Base-by-base conservation (phyloP, 441 rosid genomes). In the Mallotus repandus region DNA sequence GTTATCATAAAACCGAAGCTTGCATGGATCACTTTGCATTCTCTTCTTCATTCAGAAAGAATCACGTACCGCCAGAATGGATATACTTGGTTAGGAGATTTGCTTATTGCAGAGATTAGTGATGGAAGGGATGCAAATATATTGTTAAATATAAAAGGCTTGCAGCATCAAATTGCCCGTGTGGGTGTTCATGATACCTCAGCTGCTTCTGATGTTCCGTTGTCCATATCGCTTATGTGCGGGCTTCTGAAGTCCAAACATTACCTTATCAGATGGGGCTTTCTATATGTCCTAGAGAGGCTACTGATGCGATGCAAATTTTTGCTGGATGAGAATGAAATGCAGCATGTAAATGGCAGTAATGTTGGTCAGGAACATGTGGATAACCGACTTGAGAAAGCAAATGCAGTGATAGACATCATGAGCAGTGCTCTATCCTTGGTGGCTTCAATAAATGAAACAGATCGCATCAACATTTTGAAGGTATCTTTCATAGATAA, bases 301-400 rank as follows among this genome's bases (percentile, higher is more conserved):
- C 96, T 96, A 88, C 98, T 96, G 72, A 91, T 91, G 92, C 89
- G 94, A 45, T 94, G 96, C 83, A 96, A 94, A 80, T 94, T 89
- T 83, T 79, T 96, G 81, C 77, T 96, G 82, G 99, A 94, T 73
- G 98, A 92, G 86, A 84, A 87, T 83, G 98, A 91, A 79, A 82
- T 86, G 83, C 93, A 86, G 79, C 88, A 72, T n/a, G 75, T 87
- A 70, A 82, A 75, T 71, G 78, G 81, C 82, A 76, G 77, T 73
- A 78, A 67, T 84, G 77, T 80, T 77, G 78, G 80, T 64, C 82
- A 63, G 69, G 85, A 81, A 56, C 74, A 79, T 63, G 81, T 77
- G 58, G 92, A 88, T 81, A 76, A 79, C 76, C 88, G 89, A 77
- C 97, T 92, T 70, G 91, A 91, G 85, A 96, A 94, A 80, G 99